phyloP scores from a whole-genome alignment of 306 rosid genomes.

The Arachis hypogaea region DNA sequence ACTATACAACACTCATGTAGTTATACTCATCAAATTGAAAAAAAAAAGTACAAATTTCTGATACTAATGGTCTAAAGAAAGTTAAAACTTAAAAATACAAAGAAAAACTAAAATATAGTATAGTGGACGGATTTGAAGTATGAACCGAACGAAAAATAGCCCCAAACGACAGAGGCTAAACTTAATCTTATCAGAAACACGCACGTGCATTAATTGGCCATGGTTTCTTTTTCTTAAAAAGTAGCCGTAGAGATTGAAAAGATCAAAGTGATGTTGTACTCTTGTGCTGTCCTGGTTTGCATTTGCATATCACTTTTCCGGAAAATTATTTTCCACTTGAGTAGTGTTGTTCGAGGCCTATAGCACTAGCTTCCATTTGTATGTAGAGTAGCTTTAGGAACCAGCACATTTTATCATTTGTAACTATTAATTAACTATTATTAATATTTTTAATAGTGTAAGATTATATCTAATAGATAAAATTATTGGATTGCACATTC shows the following conservation, averaged over 20 bases:
- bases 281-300: not conserved
- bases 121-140: not conserved
- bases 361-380: not conserved
- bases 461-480: no score
- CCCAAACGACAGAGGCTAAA: not conserved
- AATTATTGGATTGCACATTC: no score
- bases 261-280: not conserved
- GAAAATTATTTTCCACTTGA: slow-evolving; percentile 17
- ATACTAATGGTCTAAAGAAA: no score
- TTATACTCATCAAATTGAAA: not conserved
- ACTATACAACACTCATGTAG: slow-evolving; percentile 14
- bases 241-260: not conserved
- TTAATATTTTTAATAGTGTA: no score
- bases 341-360: not conserved
- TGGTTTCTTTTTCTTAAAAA: not conserved
- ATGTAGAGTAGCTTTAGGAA: no score
- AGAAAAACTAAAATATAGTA: not conserved
- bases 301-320: slow-evolving; percentile 14
- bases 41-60: no score
- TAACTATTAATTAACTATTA: no score
- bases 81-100: no score
- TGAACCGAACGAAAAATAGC: not conserved
- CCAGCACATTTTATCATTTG: no score
- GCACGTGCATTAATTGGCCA: not conserved
- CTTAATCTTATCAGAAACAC: slow-evolving; percentile 12